A percentile compares a stretch with the other conserved stretches of the same genome.
Evolutionary conservation across 345 rosid genomes (phyloP).

Genomic region (Sonneratia caseolaris): DNA sequence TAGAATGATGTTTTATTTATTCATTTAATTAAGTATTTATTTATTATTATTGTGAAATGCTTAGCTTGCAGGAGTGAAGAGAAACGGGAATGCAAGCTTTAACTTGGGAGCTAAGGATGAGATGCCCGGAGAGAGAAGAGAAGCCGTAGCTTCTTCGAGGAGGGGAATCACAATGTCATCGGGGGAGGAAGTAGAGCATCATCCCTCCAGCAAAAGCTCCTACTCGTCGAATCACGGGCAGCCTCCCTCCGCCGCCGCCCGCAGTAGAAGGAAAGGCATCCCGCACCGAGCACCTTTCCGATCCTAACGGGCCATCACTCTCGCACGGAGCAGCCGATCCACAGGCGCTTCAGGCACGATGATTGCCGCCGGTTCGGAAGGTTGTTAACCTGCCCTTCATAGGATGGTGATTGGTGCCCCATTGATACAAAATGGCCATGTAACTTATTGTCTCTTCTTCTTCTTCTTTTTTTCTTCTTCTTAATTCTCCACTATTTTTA

Average conservation of each 20-base stretch:
- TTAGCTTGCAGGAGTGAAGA: constrained; percentile 72
- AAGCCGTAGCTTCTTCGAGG: constrained; percentile 17
- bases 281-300: constrained; percentile 83
- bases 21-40: neutral
- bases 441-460: neutral
- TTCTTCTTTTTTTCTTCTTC: neutral
- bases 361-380: neutral
- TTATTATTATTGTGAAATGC: neutral
- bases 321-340: neutral
- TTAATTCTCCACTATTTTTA: neutral
- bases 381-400: neutral
- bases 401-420: neutral
- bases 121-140: constrained; percentile 28
- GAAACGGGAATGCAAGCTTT: constrained; percentile 49
- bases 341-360: neutral
- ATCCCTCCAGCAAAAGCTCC: constrained; percentile 44
- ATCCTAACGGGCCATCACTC: constrained; percentile 20
- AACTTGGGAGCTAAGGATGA: constrained; percentile 33
- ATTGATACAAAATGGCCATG: neutral
- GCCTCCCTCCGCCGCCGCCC: constrained; percentile 31
- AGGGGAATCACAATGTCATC: constrained; percentile 7
- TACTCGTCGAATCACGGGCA: constrained; percentile 46
- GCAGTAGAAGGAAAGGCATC: constrained; percentile 79
- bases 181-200: constrained; percentile 29
- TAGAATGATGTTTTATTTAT: neutral